Conservation (phyloP, 352 stramenopile species). For the Globisporangium cystogenes region DNA sequence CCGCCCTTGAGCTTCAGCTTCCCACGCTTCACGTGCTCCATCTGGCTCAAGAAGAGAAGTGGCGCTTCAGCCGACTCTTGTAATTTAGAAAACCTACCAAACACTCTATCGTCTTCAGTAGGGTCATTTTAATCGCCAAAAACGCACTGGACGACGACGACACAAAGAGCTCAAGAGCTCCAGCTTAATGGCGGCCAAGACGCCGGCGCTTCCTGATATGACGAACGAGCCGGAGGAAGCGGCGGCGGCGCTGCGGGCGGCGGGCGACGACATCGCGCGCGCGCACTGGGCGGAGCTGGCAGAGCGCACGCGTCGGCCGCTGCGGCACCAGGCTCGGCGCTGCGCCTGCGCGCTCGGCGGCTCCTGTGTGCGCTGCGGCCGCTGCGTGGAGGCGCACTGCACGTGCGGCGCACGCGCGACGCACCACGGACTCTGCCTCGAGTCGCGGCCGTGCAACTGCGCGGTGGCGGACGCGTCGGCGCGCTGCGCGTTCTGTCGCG, state of each 20-base stretch:
- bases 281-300: conserved; percentile 3
- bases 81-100: too few relatives aligned
- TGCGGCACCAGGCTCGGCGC: conserved; percentile 15
- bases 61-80: too few relatives aligned
- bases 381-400: conserved; percentile 61
- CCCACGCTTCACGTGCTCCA: conserved; percentile 79
- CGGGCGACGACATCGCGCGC: conserved; percentile 5
- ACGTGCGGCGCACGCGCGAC: conserved; percentile 27
- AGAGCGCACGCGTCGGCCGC: neutral
- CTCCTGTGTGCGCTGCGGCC: conserved; percentile 41
- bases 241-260: conserved; percentile 2
- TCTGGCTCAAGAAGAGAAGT: conserved; percentile 10
- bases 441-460: conserved; percentile 68
- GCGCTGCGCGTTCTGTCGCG: conserved; percentile 50
- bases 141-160: neutral
- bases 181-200: too few relatives aligned
- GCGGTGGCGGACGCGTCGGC: conserved; percentile 13
- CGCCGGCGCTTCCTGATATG: neutral
- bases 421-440: conserved; percentile 26
- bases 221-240: neutral
- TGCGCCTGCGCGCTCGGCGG: conserved; percentile 48
- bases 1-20: conserved; percentile 81
- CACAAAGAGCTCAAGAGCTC: too few relatives aligned
- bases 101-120: too few relatives aligned
- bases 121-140: too few relatives aligned